phyloP scores from a whole-genome alignment of 768 basidiomycete species.

The Podaxis rugospora region DNA sequence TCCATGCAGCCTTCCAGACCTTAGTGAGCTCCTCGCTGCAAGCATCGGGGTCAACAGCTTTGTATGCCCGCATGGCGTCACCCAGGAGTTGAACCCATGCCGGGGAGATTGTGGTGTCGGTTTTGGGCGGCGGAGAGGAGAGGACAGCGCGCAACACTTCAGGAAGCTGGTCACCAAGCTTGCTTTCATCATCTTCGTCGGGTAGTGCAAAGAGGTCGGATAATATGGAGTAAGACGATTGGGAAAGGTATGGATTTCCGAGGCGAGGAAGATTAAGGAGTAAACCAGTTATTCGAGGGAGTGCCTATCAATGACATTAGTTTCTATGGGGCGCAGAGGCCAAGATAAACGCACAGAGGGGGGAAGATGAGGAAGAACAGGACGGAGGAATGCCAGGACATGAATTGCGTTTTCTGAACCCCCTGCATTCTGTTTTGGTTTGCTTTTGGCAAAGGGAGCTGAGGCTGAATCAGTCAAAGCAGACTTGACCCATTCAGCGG shows the following conservation, averaged over 20 bases:
- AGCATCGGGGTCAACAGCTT: conserved; percentile 40
- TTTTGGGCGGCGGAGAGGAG: conserved; percentile 62
- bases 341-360: conserved; percentile 52
- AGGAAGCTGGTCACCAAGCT: conserved; percentile 50
- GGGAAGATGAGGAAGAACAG: conserved; percentile 56
- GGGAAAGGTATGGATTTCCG: conserved; percentile 85
- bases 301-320: conserved; percentile 41
- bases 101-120: conserved; percentile 62
- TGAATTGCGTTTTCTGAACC: conserved; percentile 74
- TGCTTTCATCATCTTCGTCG: conserved; percentile 43
- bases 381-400: conserved; percentile 67
- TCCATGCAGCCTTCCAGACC: conserved; percentile 75
- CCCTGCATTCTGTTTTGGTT: conserved; percentile 48
- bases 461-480: conserved; percentile 63
- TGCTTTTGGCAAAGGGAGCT: conserved; percentile 57
- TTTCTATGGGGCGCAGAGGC: not conserved
- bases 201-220: conserved; percentile 69
- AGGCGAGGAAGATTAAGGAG: conserved; percentile 83
- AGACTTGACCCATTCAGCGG: conserved; percentile 73
- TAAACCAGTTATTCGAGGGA: conserved; percentile 62
- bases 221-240: conserved; percentile 82
- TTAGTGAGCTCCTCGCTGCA: conserved; percentile 51
- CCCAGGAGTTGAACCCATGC: conserved; percentile 81
- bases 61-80: conserved; percentile 64
- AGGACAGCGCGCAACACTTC: conserved; percentile 65